Base-by-base conservation (phyloP, 345 rosid species). In the Lenwebbia sp. region DNA sequence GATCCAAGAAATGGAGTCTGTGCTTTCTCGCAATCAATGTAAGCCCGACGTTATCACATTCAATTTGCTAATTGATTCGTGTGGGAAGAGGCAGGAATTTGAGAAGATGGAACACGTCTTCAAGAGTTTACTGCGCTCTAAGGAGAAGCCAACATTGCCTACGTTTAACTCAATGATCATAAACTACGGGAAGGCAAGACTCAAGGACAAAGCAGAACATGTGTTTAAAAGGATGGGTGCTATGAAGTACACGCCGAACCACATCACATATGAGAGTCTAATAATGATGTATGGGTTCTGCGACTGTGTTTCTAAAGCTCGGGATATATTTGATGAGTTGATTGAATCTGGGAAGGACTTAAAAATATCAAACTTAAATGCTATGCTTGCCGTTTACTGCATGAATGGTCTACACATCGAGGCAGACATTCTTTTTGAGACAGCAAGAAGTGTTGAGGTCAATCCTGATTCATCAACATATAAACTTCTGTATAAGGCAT, bases 31-130 rank as follows among this genome's bases (percentile, higher is more conserved):
- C 82, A 88, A 91, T 13, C 92, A 92, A 86, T 93, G 96, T 86
- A 97, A 93, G 91, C 98, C 97, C 11, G 98, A 96, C 84, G 88
- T 94, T 33, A 94, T 96, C 75, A 95, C 99, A 10, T 97, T 95
- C 85, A 96, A 96, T 86, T 58, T 93, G 88, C 92, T 97, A 57
- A 97, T 96, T 85, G 98, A 97, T 88, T 90, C 97, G 0, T 95
- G 96, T 83, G 98, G 98, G 60, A 97, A 92, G 92, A 93, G 91
- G 91, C 97, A 94, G 88, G 93, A 92, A 78, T 96, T 97, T 91
- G 96, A 94, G 74, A 97, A 97, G 93, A 97, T 97, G 99, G 99
- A 97, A 84, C 96, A 93, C 90, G 95, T 95, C 41, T 97, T 93
- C 86, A 91, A 92, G 93, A 95, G 98, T 90, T 90, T 96, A 86